These are phyloP conservation scores for Podospora conica DNA, from an alignment of 495 filamentous ascomycete genomes.

Conservation along the genomic window DNA sequence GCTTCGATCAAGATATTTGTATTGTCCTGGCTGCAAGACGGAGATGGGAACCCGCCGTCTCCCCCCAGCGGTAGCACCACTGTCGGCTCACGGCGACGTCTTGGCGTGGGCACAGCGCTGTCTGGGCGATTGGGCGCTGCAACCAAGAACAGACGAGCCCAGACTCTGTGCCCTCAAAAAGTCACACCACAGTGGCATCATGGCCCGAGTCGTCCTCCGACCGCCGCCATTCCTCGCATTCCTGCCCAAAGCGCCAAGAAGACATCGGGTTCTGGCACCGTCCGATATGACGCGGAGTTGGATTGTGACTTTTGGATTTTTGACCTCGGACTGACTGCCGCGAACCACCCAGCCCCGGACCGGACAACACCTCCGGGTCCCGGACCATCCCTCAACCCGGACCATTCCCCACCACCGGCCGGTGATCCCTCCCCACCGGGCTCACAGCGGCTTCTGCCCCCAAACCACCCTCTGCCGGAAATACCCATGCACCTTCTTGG, in stretches of 20 bases:
- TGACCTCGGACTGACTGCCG: neutral
- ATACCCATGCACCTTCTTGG: neutral
- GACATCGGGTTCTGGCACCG: neutral
- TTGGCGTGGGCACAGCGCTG: neutral
- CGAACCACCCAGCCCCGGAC: neutral
- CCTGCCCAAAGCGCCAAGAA: neutral
- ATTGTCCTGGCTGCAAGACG: neutral
- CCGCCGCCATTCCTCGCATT: neutral
- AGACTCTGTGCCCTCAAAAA: neutral
- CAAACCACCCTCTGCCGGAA: constrained; percentile 8
- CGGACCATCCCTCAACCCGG: too few species aligned
- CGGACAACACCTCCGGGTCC: too few species aligned
- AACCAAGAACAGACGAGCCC: neutral
- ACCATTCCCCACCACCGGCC: too few species aligned
- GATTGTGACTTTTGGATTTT: neutral
- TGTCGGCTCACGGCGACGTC: neutral
- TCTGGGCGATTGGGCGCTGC: neutral
- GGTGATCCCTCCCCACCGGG: too few species aligned
- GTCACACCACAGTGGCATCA: neutral
- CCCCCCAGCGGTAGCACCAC: neutral
- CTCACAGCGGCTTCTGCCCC: constrained; percentile 4
- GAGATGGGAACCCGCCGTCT: neutral
- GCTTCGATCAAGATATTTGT: neutral
- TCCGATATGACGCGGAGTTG: neutral
- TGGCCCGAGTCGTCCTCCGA: neutral